These are phyloP conservation scores for Leccinum rimulosum DNA, from an alignment of 768 basidiomycete species.

Conservation along the genomic window DNA sequence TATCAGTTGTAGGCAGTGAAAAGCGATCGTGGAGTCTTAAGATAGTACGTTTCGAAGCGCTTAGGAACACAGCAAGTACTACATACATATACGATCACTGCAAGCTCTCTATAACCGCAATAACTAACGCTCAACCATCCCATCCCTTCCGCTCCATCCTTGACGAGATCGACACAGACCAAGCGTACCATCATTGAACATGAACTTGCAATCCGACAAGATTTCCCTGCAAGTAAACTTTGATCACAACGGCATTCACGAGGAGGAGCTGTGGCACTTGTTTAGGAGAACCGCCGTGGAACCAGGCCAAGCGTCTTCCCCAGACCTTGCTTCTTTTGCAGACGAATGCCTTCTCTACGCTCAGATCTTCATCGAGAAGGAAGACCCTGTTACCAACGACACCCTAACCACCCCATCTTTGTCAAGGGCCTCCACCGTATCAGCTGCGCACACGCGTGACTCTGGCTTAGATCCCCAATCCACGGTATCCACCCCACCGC, in stretches of 20 bases:
- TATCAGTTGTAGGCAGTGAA: neutral
- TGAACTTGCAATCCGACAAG: conserved; percentile 9
- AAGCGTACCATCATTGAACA: conserved; percentile 5
- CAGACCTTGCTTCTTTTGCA: conserved; percentile 22
- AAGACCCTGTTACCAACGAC: neutral
- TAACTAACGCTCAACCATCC: conserved; percentile 5
- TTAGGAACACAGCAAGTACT: conserved; percentile 16
- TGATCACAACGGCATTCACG: neutral
- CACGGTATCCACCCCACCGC: neutral
- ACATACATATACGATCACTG: neutral
- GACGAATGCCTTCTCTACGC: conserved; percentile 32
- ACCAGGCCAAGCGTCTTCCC: conserved; percentile 24
- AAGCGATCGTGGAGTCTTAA: neutral
- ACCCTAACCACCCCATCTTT: neutral
- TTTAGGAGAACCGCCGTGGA: conserved; percentile 27
- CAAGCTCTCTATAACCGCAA: conserved; percentile 12
- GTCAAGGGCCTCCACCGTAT: neutral
- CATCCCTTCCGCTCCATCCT: neutral
- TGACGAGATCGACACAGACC: neutral
- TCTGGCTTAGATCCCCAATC: neutral
- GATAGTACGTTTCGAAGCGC: conserved; percentile 8
- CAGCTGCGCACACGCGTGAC: neutral
- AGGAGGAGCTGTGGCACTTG: conserved; percentile 20
- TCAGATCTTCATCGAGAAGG: conserved; percentile 9
- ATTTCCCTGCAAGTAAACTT: conserved; percentile 9